These are phyloP conservation scores for Irpex rosettiformis DNA, from an alignment of 1,284 basidiomycete species.

Conservation along the genomic window DNA sequence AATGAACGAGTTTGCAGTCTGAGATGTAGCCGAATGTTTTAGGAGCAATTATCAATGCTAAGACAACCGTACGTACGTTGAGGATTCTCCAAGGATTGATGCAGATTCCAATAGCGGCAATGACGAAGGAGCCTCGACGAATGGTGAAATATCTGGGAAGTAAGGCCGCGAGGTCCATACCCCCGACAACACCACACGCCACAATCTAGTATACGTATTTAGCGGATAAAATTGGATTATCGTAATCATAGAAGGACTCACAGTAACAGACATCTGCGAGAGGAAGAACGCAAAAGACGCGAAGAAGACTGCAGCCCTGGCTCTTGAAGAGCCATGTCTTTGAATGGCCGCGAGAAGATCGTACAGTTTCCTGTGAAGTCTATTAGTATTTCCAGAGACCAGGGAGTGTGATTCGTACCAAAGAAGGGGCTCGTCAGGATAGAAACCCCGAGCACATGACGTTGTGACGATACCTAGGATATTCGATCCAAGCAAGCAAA, in stretches of 20 bases:
- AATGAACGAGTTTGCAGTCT: constrained; percentile 32
- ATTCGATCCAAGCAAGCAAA: constrained; percentile 31
- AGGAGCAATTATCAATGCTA: too few relatives aligned
- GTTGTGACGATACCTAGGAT: constrained; percentile 27
- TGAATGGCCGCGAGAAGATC: constrained; percentile 30
- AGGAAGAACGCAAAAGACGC: constrained; percentile 30
- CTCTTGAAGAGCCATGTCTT: constrained; percentile 23
- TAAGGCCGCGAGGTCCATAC: constrained; percentile 29
- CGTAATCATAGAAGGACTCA: constrained; percentile 16
- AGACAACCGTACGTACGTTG: constrained; percentile 19
- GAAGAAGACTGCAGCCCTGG: constrained; percentile 30
- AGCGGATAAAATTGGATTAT: not conserved
- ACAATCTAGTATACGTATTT: constrained; percentile 19
- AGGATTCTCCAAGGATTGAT: constrained; percentile 32
- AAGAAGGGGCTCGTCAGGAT: constrained; percentile 28
- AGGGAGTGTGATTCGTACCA: constrained; percentile 19
- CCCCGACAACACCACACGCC: constrained; percentile 28
- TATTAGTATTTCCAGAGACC: not conserved
- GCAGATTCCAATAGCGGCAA: constrained; percentile 28
- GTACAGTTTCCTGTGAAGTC: constrained; percentile 25
- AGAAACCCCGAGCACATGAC: constrained; percentile 30
- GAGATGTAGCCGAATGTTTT: too few relatives aligned
- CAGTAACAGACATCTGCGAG: constrained; percentile 28
- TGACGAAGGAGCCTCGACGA: constrained; percentile 27
- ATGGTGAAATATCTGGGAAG: constrained; percentile 27